phyloP scores from a whole-genome alignment of 2,329 filamentous ascomycete genomes.

The Ciborinia camelliae region DNA sequence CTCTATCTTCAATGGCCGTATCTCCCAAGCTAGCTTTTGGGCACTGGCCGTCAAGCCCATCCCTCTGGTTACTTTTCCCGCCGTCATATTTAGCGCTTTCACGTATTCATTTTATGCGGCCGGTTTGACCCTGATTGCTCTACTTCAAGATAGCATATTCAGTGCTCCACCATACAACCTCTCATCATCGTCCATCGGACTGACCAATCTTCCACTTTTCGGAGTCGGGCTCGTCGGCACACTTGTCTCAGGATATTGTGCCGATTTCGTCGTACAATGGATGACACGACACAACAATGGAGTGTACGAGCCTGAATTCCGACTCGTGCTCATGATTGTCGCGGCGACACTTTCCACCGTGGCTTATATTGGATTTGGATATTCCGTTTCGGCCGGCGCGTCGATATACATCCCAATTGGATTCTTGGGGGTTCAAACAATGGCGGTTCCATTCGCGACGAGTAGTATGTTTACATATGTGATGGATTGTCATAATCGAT shows the following conservation, averaged over 20 bases:
- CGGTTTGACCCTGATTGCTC: slow-evolving; percentile 30
- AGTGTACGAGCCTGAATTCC: slow-evolving; percentile 53
- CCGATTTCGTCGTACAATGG: slow-evolving; percentile 42
- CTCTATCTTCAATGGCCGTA: slow-evolving; percentile 41
- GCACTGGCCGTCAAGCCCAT: slow-evolving; percentile 44
- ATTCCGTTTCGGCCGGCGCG: slow-evolving; percentile 36
- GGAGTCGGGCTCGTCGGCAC: slow-evolving; percentile 37
- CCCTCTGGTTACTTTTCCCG: slow-evolving; percentile 49
- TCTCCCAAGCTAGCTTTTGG: slow-evolving; percentile 40
- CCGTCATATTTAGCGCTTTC: slow-evolving; percentile 38
- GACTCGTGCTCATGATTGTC: slow-evolving; percentile 42
- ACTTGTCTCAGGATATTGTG: slow-evolving; percentile 37
- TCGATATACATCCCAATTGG: slow-evolving; percentile 35
- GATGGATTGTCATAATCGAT: slow-evolving; percentile 41
- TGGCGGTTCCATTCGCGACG: slow-evolving; percentile 41
- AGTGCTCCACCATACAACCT: slow-evolving; percentile 28
- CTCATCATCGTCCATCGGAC: slow-evolving; percentile 26
- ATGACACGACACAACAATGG: slow-evolving; percentile 49
- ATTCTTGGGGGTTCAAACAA: slow-evolving; percentile 40
- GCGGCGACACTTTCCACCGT: slow-evolving; percentile 37
- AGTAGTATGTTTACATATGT: slow-evolving; percentile 42
- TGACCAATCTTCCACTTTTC: slow-evolving; percentile 28
- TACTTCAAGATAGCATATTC: slow-evolving; percentile 30
- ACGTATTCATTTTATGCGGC: slow-evolving; percentile 30
- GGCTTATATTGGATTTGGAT: slow-evolving; percentile 43